Evolutionary conservation across 352 stramenopile species (phyloP).

Genomic region (Peronosclerospora sorghi): DNA sequence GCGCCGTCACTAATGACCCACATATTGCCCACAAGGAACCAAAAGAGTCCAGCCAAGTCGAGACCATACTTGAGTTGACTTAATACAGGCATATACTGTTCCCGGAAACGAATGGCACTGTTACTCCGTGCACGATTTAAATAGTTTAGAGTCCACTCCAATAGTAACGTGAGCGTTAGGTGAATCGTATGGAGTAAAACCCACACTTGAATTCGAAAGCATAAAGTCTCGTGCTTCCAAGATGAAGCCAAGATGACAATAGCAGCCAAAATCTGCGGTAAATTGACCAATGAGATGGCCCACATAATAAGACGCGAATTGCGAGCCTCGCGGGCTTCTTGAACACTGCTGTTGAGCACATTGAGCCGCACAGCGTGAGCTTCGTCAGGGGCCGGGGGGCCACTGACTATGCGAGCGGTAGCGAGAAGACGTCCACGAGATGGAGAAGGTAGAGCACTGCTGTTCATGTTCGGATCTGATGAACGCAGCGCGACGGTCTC

Average conservation of each 20-base stretch:
- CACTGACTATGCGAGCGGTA: slow-evolving; percentile 14
- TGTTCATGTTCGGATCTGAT: slow-evolving; percentile 8
- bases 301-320: slow-evolving; percentile 76
- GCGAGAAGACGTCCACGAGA: slow-evolving; percentile 19
- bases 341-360: slow-evolving; percentile 75
- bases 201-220: slow-evolving; percentile 79
- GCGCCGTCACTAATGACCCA: slow-evolving; percentile 81
- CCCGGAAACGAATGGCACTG: slow-evolving; percentile 41
- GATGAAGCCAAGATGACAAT: slow-evolving; percentile 48
- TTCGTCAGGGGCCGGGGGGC: slow-evolving; percentile 34
- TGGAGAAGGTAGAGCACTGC: slow-evolving; percentile 13
- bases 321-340: slow-evolving; percentile 65
- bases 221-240: slow-evolving; percentile 59
- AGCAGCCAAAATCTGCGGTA: slow-evolving; percentile 60
- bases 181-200: slow-evolving; percentile 68
- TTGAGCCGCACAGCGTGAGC: slow-evolving; percentile 74
- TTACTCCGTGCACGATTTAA: slow-evolving; percentile 48
- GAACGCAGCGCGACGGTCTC: slow-evolving; percentile 18
- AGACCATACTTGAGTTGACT: slow-evolving; percentile 76
- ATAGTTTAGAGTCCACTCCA: slow-evolving; percentile 75
- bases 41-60: slow-evolving; percentile 69
- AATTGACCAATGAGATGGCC: slow-evolving; percentile 62
- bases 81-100: slow-evolving; percentile 56
- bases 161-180: slow-evolving; percentile 45
- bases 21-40: slow-evolving; percentile 84